Conservation (phyloP, 73 alveolate genomes). For the Paramecium bursaria region DNA sequence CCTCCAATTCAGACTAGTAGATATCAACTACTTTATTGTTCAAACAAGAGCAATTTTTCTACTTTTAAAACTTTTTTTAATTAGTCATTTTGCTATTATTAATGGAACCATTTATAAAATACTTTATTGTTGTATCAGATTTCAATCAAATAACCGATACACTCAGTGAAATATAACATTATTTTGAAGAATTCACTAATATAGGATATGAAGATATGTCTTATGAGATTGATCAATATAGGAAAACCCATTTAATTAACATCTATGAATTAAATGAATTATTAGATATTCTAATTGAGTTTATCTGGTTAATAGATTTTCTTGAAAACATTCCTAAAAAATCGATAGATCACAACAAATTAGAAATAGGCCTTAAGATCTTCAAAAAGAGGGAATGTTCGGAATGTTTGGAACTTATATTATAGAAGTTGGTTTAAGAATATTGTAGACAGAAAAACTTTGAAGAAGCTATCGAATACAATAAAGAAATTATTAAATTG, state of each 20-base stretch:
- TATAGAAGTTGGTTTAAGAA: conserved; percentile 8
- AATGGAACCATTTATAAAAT: neutral
- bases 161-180: neutral
- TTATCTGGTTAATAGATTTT: neutral
- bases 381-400: conserved; percentile 5
- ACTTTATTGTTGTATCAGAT: neutral
- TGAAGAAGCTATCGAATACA: conserved; percentile 9
- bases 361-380: conserved; percentile 16
- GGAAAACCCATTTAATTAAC: no score
- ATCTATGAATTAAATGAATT: neutral
- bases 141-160: neutral
- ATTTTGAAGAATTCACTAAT: neutral
- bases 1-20: no score
- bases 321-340: neutral
- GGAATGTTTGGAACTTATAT: conserved; percentile 39
- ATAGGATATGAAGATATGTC: neutral
- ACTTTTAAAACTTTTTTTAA: no score
- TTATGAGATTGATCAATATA: neutral
- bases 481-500: neutral
- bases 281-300: neutral
- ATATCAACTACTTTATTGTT: no score
- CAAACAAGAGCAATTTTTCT: neutral
- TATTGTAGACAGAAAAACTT: conserved; percentile 17
- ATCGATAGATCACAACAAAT: neutral
- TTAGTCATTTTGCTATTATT: neutral